These are phyloP conservation scores for Trichoderma endophyticum DNA, from an alignment of 2,329 filamentous ascomycete genomes.

Conservation along the genomic window DNA sequence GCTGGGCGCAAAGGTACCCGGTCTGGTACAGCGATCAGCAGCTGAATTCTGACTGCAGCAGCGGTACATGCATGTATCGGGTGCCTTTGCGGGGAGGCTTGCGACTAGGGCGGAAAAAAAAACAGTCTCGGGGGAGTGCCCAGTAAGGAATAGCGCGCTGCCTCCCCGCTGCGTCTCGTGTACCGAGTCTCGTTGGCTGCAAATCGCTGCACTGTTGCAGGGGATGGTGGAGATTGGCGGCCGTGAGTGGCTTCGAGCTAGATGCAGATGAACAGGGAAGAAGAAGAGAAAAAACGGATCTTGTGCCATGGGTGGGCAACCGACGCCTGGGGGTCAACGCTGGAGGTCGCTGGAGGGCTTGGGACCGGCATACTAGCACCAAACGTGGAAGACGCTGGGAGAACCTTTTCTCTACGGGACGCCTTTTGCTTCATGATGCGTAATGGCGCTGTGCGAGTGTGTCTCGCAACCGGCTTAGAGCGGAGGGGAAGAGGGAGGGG, in stretches of 20 bases:
- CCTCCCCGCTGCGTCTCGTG: constrained; percentile 7
- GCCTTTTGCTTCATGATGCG: constrained; percentile 6
- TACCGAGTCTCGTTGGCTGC: constrained; percentile 9
- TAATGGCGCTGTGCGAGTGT: not conserved
- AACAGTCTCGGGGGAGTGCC: constrained; percentile 13
- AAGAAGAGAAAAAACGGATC: not conserved
- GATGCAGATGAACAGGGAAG: constrained; percentile 5
- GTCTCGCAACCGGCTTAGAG: not conserved
- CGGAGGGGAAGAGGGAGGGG: not conserved
- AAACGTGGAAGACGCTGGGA: not conserved
- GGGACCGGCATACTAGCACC: not conserved
- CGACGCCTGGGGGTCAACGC: not conserved
- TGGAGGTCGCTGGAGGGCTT: not conserved
- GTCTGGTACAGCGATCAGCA: not conserved
- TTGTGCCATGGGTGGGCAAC: not conserved
- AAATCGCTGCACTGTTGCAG: constrained; percentile 17
- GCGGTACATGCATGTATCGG: not conserved
- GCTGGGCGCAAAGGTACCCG: not conserved
- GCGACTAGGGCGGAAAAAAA: not conserved
- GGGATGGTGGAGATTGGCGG: constrained; percentile 10
- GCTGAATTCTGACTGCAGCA: not conserved
- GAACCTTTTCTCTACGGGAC: not conserved
- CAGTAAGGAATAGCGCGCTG: not conserved
- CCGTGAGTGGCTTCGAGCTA: constrained; percentile 4
- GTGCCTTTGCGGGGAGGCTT: constrained; percentile 15